Evolutionary conservation across 257 asterid genomes (phyloP), one percentile per base, ranked within the genome.

Genomic region (Penstemon davidsonii): DNA sequence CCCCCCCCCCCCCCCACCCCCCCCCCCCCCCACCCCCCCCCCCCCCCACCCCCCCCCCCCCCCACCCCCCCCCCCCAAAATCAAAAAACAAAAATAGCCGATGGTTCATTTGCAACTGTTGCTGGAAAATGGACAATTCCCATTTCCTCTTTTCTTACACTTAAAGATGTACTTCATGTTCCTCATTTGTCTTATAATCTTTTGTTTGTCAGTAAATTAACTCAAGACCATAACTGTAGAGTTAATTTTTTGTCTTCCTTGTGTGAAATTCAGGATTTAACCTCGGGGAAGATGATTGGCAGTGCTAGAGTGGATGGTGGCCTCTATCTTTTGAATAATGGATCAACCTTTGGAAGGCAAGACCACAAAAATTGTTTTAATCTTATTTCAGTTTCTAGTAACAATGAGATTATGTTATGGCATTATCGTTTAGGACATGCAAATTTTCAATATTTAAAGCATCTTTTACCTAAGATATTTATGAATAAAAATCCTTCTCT

Each of bases 361-460:
- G 37, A 1, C 36, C 43, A 55, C 0, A 55, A 43, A 4, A 43
- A 5, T 43, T 43, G 5, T 55, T 33, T 8, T n/a, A 55, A 57
- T 25, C 37, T 4, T 38, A 11, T 36, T 19, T 60, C 62, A 49
- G 0, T 7, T 60, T 4, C 25, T 49, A 5, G 8, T 39, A 0
- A 7, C 11, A 10, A 42, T 6, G 25, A 68, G 33, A 25, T 25
- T 25, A 25, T 25, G 33, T 25, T 25, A 25, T 25, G 33, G 33
- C 33, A 25, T 25, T 42, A 40, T 37, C 12, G 71, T 1, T 44
- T 63, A 25, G 43, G 71, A 12, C 71, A 72, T 44, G n/a, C 11
- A 33, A 50, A 43, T 53, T 13, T 7, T 37, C 7, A 15, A 63
- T 12, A 59, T 44, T 47, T 38, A 45, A 9, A 0, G 37, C 6